Evolutionary conservation across 2,329 filamentous ascomycete species (phyloP).

Genomic region (Rhynchosporium secalis): DNA sequence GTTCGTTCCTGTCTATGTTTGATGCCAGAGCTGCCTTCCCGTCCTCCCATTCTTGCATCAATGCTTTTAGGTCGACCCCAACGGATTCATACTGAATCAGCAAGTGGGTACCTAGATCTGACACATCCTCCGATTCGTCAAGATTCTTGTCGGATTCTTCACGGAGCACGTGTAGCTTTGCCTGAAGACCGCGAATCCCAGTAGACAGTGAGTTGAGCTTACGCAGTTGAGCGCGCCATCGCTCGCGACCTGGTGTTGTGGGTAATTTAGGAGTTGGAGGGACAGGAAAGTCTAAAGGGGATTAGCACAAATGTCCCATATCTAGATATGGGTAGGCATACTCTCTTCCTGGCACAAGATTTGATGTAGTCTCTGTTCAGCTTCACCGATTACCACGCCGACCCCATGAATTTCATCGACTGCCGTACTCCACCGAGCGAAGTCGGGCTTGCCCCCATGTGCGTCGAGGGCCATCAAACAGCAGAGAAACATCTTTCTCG

Average conservation of each 20-base stretch:
- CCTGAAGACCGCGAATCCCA: conserved; percentile 87
- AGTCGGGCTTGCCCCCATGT: conserved; percentile 74
- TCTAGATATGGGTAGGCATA: conserved; percentile 46
- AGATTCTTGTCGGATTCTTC: conserved; percentile 84
- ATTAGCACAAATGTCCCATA: conserved; percentile 32
- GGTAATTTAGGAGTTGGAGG: conserved; percentile 59
- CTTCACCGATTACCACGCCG: conserved; percentile 59
- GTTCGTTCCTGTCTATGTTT: conserved; percentile 79
- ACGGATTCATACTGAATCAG: conserved; percentile 94
- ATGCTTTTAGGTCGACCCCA: conserved; percentile 76
- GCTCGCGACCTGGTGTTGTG: conserved; percentile 73
- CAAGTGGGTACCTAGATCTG: conserved; percentile 74
- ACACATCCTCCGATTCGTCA: conserved; percentile 70
- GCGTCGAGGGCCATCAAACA: conserved; percentile 86
- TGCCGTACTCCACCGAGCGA: conserved; percentile 74
- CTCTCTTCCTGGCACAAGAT: conserved; percentile 80
- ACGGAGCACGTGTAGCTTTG: conserved; percentile 87
- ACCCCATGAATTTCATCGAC: conserved; percentile 72
- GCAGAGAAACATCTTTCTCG: conserved; percentile 84
- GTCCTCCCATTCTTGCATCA: conserved; percentile 83
- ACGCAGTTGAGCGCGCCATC: conserved; percentile 81
- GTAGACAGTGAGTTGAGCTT: conserved; percentile 87
- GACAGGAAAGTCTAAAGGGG: conserved; percentile 50
- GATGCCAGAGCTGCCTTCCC: conserved; percentile 80
- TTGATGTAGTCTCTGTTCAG: conserved; percentile 64